phyloP scores from a whole-genome alignment of 257 asterid species.

The Primulina eburnea region DNA sequence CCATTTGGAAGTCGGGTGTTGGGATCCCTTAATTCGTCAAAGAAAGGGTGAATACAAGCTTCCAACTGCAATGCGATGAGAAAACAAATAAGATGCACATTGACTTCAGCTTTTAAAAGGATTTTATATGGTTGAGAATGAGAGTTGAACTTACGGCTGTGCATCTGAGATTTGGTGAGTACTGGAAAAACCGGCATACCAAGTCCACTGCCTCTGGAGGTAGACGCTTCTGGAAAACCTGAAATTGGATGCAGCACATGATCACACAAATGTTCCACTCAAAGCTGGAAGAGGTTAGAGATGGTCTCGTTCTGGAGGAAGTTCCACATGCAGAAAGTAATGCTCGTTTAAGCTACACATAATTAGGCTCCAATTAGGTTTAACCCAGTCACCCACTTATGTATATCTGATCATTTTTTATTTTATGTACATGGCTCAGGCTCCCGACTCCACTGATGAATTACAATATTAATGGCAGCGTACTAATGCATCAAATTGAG shows the following conservation, averaged over 20 bases:
- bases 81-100: conserved; percentile 17
- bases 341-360: too few relatives aligned
- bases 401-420: neutral
- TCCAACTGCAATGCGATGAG: conserved; percentile 60
- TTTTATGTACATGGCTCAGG: neutral
- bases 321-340: neutral
- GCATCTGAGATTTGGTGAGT: conserved; percentile 95
- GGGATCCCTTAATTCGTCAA: conserved; percentile 88
- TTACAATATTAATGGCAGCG: neutral
- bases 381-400: neutral
- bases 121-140: conserved; percentile 23
- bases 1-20: conserved; percentile 87
- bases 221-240: conserved; percentile 96
- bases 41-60: conserved; percentile 97
- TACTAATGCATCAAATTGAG: neutral
- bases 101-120: conserved; percentile 8
- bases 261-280: neutral
- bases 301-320: neutral
- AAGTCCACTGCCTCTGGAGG: conserved; percentile 98
- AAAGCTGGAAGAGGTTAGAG: neutral
- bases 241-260: conserved; percentile 24
- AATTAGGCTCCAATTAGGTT: neutral
- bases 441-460: neutral
- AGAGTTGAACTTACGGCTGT: conserved; percentile 75
- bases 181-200: conserved; percentile 89